Base-by-base conservation (phyloP, 129 eudicot species). In the Sambucus nigra region DNA sequence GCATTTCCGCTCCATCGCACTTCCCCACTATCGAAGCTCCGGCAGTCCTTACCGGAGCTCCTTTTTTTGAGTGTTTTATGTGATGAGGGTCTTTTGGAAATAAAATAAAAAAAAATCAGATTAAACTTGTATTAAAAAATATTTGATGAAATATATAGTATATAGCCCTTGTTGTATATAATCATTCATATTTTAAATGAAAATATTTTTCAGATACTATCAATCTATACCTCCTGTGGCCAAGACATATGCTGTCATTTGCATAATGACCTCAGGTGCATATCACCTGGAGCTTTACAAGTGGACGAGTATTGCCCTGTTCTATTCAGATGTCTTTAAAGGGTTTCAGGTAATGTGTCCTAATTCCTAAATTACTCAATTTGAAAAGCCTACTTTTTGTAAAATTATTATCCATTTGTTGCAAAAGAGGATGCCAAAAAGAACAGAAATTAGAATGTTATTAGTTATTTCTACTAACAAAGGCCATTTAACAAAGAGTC, bases 271-370 rank as follows among this genome's bases (percentile, higher is more conserved):
- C 33, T 57, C 86, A 5, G 75, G 63, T 5, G 86, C 78, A 29
- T 15, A 53, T 48, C 24, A 57, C 15, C 68, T 82, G 60, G 42
- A 49, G 21, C 74, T 74, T 25, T 69, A 55, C 75, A 2, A 50
- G 21, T 18, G 23, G 4, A 0, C 11, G 35, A 65, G 14, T 25
- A 56, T 82, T 17, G 74, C 73, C 32, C 73, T 82, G 18, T 17
- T 6, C 27, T 78, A 77, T 11, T 59, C 39, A 20, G 69, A 74
- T 4, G 82, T 82, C 25, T 57, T 82, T 40, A 61, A 44, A 55
- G 69, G 42, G 14, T 78, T 82, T 65, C 86, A 82, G 82, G 92
- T 77, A 69, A n/a, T n/a, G n/a, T n/a, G n/a, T n/a, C n/a, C n/a
- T n/a, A n/a, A n/a, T n/a, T n/a, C n/a, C n/a, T n/a, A n/a, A n/a